A percentile compares a stretch with the other conserved stretches of the same genome.
These are phyloP conservation scores for Phaeosphaeria sp. DNA, from an alignment of 2,329 filamentous ascomycete genomes.

Conservation along the genomic window DNA sequence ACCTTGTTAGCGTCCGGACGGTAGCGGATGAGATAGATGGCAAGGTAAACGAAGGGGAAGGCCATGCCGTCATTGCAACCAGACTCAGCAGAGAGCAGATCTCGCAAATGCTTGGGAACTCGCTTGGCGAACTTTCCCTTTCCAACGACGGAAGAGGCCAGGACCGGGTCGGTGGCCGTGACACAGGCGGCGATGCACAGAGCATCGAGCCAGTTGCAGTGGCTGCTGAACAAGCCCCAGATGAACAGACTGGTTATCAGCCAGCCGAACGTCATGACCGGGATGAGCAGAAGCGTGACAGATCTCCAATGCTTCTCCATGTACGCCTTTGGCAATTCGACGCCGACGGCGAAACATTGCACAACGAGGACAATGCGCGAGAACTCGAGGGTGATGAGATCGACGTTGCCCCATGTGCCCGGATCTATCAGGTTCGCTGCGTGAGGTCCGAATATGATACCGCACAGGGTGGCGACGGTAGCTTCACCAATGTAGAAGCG, in stretches of 20 bases:
- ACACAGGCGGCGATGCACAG: conserved; percentile 90
- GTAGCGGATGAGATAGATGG: conserved; percentile 87
- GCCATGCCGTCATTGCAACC: conserved; percentile 99
- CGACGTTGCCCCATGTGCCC: conserved; percentile 78
- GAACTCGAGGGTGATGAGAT: conserved; percentile 88
- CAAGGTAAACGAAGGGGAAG: conserved; percentile 95
- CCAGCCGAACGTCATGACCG: conserved; percentile 98
- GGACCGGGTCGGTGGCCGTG: conserved; percentile 93
- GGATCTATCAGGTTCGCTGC: conserved; percentile 81
- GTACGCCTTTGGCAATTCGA: conserved; percentile 90
- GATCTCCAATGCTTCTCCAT: conserved; percentile 99
- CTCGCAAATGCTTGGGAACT: conserved; percentile 95
- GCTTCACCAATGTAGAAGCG: conserved; percentile 98
- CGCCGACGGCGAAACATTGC: conserved; percentile 89
- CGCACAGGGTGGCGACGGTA: conserved; percentile 87
- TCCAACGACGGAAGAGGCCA: conserved; percentile 96
- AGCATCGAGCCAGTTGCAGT: conserved; percentile 87
- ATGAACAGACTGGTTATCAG: conserved; percentile 90
- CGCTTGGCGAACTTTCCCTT: conserved; percentile 99
- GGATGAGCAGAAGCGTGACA: conserved; percentile 83
- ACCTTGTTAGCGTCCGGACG: conserved; percentile 72
- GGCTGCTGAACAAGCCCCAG: conserved; percentile 81
- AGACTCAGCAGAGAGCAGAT: conserved; percentile 93
- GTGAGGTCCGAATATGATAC: conserved; percentile 87
- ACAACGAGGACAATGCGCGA: conserved; percentile 88